Evolutionary conservation across 805 yeast species (phyloP).

Genomic region (Cyberlindnera euphorbiiphila): DNA sequence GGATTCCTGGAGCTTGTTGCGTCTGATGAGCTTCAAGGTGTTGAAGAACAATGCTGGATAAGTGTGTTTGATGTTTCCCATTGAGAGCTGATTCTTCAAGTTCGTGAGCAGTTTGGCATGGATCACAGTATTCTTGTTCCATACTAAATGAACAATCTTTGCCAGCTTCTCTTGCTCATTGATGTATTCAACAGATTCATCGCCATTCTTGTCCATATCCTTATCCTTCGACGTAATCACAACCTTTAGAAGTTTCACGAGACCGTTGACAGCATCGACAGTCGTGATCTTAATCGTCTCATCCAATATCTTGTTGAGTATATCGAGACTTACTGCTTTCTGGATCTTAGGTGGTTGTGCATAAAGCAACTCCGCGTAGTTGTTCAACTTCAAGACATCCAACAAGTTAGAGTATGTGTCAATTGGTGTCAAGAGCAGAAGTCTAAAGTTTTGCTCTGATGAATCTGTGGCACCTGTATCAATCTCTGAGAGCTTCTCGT

Average conservation of each 20-base stretch:
- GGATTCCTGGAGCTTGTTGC: conserved; percentile 29
- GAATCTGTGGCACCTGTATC: conserved; percentile 23
- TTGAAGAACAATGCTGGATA: conserved; percentile 72
- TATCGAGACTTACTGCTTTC: conserved; percentile 53
- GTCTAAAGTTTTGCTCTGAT: conserved; percentile 39
- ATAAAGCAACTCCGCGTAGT: conserved; percentile 51
- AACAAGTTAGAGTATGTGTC: conserved; percentile 33
- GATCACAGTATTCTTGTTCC: conserved; percentile 41
- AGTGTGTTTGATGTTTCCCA: conserved; percentile 61
- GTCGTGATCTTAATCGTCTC: conserved; percentile 36
- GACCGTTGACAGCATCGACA: conserved; percentile 48
- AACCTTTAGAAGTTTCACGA: conserved; percentile 55
- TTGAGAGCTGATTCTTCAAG: conserved; percentile 46
- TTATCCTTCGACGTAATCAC: conserved; percentile 40
- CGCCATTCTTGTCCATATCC: conserved; percentile 20
- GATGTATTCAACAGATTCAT: conserved; percentile 35
- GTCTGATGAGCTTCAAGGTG: conserved; percentile 56
- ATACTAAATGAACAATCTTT: conserved; percentile 62
- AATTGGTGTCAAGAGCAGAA: conserved; percentile 47
- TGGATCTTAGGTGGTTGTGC: conserved; percentile 50
- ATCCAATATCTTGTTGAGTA: conserved; percentile 53
- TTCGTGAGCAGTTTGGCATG: conserved; percentile 43
- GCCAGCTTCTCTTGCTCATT: conserved; percentile 59
- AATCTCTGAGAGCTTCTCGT: conserved; percentile 35
- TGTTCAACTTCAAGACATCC: conserved; percentile 37